A percentile compares a stretch with the other conserved stretches of the same genome.
phyloP scores from a whole-genome alignment of 441 rosid species.

The Arabidopsis hybrid region DNA sequence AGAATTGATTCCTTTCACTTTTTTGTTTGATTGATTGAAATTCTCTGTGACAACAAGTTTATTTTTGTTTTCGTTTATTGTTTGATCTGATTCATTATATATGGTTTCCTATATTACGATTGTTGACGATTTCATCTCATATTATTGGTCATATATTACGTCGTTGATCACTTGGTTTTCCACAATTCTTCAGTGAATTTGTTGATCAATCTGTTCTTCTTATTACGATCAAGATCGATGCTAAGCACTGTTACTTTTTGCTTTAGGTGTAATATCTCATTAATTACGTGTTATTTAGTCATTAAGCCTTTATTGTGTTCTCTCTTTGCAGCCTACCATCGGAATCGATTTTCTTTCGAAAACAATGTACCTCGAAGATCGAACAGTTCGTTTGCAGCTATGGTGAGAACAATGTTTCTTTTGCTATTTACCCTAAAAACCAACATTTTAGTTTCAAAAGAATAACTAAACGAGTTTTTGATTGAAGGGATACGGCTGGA shows the following conservation, averaged over 20 bases:
- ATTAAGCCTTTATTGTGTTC: constrained; percentile 7
- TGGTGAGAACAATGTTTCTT: constrained; percentile 45
- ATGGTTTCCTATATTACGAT: too few relatives aligned
- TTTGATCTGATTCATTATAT: too few relatives aligned
- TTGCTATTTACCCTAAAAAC: neutral
- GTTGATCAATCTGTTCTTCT: too few relatives aligned
- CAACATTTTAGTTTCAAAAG: neutral
- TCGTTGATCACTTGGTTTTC: too few relatives aligned
- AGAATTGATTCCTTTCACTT: too few relatives aligned
- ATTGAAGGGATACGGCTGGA: constrained; percentile 82
- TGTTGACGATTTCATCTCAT: too few relatives aligned
- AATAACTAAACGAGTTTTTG: neutral
- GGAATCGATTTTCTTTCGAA: constrained; percentile 75
- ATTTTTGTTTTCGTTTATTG: too few relatives aligned
- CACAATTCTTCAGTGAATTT: too few relatives aligned
- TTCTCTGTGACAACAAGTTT: too few relatives aligned
- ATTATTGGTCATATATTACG: too few relatives aligned
- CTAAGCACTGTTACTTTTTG: constrained; percentile 9
- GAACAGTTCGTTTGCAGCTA: constrained; percentile 78
- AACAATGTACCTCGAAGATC: constrained; percentile 77
- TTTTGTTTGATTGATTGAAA: too few relatives aligned
- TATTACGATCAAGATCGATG: constrained; percentile 12
- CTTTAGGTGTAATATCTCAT: neutral
- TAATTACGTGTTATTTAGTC: neutral
- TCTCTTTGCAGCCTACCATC: constrained; percentile 61